phyloP scores from a whole-genome alignment of 2,329 filamentous ascomycete genomes.

The Teratosphaeria epicoccoides region DNA sequence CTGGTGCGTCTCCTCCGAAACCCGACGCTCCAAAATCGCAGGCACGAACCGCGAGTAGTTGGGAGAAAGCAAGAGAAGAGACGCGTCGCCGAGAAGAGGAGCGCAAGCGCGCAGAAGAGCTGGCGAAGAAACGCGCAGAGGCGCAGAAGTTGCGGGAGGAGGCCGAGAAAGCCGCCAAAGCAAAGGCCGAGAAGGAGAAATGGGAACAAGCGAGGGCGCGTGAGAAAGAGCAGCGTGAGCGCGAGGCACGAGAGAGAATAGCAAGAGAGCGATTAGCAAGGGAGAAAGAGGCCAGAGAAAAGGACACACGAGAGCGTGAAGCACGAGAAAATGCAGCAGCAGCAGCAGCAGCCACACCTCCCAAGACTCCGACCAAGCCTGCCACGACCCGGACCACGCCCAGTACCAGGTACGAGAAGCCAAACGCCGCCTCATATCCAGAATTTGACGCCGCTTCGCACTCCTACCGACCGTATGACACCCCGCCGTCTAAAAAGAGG shows the following conservation, averaged over 20 bases:
- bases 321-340: constrained; percentile 18
- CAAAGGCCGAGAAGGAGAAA: constrained; percentile 40
- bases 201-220: constrained; percentile 41
- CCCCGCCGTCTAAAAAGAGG: constrained; percentile 41
- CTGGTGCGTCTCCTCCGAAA: constrained; percentile 3
- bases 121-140: constrained; percentile 48
- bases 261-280: constrained; percentile 27
- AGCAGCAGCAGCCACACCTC: constrained; percentile 6
- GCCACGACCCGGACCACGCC: constrained; percentile 7
- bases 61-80: constrained; percentile 62
- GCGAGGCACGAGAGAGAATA: constrained; percentile 37
- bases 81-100: constrained; percentile 54
- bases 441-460: constrained; percentile 49
- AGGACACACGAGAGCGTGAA: constrained; percentile 29
- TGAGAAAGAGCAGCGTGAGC: constrained; percentile 39
- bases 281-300: constrained; percentile 32
- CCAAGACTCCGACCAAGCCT: constrained; percentile 7
- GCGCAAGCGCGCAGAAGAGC: constrained; percentile 47
- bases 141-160: constrained; percentile 42
- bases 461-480: constrained; percentile 25
- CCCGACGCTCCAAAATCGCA: constrained; percentile 13
- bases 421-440: constrained; percentile 48
- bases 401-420: constrained; percentile 33
- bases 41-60: constrained; percentile 28
- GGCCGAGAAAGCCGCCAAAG: constrained; percentile 34